Evolutionary conservation across 805 yeast genomes (phyloP), one percentile per base, ranked within the genome.

Genomic region (Soucietia sequanensis): DNA sequence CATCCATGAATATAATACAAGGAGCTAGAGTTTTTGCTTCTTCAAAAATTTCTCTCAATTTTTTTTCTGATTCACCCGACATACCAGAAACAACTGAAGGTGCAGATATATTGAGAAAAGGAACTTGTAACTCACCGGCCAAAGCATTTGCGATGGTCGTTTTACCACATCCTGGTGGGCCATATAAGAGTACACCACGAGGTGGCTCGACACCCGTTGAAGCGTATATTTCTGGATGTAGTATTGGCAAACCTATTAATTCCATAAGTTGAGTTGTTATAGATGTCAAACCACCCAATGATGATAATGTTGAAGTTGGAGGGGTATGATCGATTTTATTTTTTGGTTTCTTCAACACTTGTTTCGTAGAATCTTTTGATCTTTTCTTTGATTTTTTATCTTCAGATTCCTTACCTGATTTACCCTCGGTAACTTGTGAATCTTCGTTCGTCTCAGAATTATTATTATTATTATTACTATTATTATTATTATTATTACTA

Each of bases 151-250:
- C 99, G 35, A 93, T 81, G 27, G 96, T 83, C 0, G 99, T 93
- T 52, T 93, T 93, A 57, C 99, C 99, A 68, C 99, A 93, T 11
- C 99, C 99, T 2, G 98, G 99, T 0, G 99, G 99, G 0, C 99
- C 99, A 58, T 90, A 95, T n/a, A 93, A 62, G 20, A 93, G 58
- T 1, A 93, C 85, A 27, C 98, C 98, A 17, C 96, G 72, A 13
- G 98, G 95, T 12, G 97, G 97, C 46, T 88, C 95, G 10, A 90
- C 90, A 17, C 98, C 98, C 0, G 95, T 83, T 6, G 90, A 72
- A 16, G 68, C 45, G 54, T 87, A 93, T 2, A 93, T 85, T 58
- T 93, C 99, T 0, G 98, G 97, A 51, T 93, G 98, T 14, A 85
- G 62, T 21, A 93, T 81, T 1, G 99, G 99, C 65, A 91, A 70